Percentiles rank a stretch among this genome's conserved stretches.
Evolutionary conservation across 345 rosid genomes (phyloP).

Genomic region (Kandelia obovata): DNA sequence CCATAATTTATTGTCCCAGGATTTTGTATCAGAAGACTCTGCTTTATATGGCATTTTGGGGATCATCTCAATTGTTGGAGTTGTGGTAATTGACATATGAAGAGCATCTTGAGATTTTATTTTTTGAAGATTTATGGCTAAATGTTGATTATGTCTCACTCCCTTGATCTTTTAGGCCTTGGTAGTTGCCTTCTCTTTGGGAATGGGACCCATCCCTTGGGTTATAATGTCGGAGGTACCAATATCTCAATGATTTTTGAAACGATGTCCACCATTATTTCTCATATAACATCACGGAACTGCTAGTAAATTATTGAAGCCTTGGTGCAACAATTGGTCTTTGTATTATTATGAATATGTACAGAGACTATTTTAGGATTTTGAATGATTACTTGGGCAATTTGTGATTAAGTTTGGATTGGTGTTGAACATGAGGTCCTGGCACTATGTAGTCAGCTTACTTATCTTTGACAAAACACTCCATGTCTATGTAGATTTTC

Average conservation of each 20-base stretch:
- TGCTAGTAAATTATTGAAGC: too few relatives aligned
- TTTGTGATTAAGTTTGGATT: too few relatives aligned
- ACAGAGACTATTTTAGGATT: too few relatives aligned
- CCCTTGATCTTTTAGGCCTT: slow-evolving; percentile 47
- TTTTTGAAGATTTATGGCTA: slow-evolving; percentile 6
- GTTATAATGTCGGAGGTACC: slow-evolving; percentile 96
- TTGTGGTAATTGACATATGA: slow-evolving; percentile 53
- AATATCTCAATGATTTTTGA: neutral
- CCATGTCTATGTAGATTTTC: slow-evolving; percentile 62
- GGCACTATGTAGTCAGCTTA: too few relatives aligned
- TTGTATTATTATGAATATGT: too few relatives aligned
- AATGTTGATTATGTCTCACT: slow-evolving; percentile 7
- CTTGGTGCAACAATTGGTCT: too few relatives aligned
- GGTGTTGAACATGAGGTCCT: too few relatives aligned
- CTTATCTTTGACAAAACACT: too few relatives aligned
- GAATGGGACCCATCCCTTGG: slow-evolving; percentile 99
- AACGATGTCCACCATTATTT: too few relatives aligned
- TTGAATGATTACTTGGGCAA: too few relatives aligned
- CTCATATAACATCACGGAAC: too few relatives aligned
- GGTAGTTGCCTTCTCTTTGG: slow-evolving; percentile 78
- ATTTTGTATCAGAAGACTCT: slow-evolving; percentile 46
- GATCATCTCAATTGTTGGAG: slow-evolving; percentile 79
- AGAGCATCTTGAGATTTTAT: neutral
- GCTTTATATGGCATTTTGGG: slow-evolving; percentile 50
- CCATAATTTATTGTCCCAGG: slow-evolving; percentile 39